These are phyloP conservation scores for Fagus crenata DNA, from an alignment of 306 rosid genomes.

Conservation along the genomic window DNA sequence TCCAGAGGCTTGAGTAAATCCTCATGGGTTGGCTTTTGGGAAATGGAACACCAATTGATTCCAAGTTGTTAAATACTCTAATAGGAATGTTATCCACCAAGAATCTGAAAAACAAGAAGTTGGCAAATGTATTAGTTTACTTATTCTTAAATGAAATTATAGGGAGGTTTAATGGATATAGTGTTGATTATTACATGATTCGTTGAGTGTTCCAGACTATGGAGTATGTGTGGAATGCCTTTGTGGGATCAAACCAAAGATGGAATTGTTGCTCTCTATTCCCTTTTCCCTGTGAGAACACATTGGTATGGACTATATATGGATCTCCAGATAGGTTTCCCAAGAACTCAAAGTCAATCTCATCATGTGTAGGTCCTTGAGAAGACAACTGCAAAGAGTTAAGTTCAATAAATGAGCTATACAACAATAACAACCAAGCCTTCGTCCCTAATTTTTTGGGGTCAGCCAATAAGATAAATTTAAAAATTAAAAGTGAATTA, in stretches of 20 bases:
- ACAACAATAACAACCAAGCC: too few relatives aligned
- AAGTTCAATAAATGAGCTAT: too few relatives aligned
- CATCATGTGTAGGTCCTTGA: slow-evolving; percentile 42
- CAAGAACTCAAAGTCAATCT: slow-evolving; percentile 53
- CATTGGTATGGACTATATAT: slow-evolving; percentile 45
- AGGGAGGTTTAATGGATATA: too few relatives aligned
- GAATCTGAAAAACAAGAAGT: slow-evolving; percentile 21
- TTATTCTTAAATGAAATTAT: not conserved
- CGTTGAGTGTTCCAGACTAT: slow-evolving; percentile 41
- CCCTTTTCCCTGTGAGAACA: slow-evolving; percentile 43
- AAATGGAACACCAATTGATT: slow-evolving; percentile 32
- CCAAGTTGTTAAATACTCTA: slow-evolving; percentile 43
- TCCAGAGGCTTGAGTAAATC: slow-evolving; percentile 48
- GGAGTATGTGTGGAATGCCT: slow-evolving; percentile 45
- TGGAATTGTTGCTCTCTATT: slow-evolving; percentile 44
- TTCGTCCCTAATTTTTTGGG: too few relatives aligned
- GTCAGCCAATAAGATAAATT: too few relatives aligned
- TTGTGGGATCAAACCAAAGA: slow-evolving; percentile 55
- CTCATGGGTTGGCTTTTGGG: slow-evolving; percentile 45
- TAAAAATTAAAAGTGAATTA: too few relatives aligned
- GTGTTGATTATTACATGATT: slow-evolving; percentile 34
- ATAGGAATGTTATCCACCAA: slow-evolving; percentile 42
- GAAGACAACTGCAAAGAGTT: not conserved
- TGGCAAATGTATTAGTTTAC: not conserved
- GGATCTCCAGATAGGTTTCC: slow-evolving; percentile 44